Conservation (phyloP, 139 green algal species). For the Volvox africanus region DNA sequence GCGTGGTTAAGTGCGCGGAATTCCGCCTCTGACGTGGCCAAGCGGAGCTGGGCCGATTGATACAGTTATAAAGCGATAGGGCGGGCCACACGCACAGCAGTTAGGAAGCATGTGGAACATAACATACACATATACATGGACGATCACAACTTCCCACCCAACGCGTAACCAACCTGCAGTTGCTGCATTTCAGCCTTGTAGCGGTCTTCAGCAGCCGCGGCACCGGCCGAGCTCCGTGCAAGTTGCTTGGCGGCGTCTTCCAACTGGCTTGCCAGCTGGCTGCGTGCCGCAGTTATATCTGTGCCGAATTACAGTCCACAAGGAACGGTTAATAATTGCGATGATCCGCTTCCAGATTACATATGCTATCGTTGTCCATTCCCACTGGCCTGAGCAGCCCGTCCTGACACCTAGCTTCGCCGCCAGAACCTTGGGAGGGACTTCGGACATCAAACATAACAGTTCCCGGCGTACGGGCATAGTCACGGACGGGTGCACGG, state of each 20-base stretch:
- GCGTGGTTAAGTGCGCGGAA: conserved; percentile 11
- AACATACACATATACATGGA: too few species aligned
- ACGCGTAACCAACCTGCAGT: neutral
- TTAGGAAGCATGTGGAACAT: neutral
- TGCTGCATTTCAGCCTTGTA: conserved; percentile 26
- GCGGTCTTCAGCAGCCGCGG: neutral
- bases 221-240: neutral
- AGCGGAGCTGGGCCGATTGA: neutral
- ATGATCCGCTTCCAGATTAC: too few species aligned
- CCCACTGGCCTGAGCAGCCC: too few species aligned
- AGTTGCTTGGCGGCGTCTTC: conserved; percentile 1
- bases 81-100: neutral
- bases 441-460: too few species aligned
- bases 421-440: too few species aligned
- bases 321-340: neutral
- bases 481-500: too few species aligned
- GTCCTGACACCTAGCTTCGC: too few species aligned
- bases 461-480: too few species aligned
- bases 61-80: neutral
- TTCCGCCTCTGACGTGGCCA: conserved; percentile 24
- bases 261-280: conserved; percentile 27
- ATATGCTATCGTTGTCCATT: too few species aligned
- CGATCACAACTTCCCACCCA: too few species aligned
- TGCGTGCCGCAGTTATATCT: neutral
- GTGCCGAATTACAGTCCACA: neutral